Percentiles rank a stretch among this genome's conserved stretches.
These are phyloP conservation scores for Rosa hybrid DNA, from an alignment of 331 rosid genomes.

Conservation along the genomic window DNA sequence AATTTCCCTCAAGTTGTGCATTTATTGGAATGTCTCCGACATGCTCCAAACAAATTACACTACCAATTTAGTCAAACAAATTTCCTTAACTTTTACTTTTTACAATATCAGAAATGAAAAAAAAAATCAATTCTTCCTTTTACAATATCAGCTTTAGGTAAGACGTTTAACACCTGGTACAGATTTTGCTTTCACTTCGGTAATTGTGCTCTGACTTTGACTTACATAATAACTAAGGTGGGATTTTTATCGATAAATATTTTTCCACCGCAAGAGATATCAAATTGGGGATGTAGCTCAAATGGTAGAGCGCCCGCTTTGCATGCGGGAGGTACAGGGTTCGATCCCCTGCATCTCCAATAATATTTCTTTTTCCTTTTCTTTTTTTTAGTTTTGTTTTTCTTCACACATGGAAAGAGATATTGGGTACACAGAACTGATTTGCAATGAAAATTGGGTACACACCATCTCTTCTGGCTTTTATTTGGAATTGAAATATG, in stretches of 20 bases:
- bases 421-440: too few species aligned
- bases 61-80: not conserved
- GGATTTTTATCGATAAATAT: too few species aligned
- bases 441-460: not conserved
- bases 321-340: slow-evolving; percentile 98
- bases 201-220: slow-evolving; percentile 3
- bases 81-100: not conserved
- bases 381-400: not conserved
- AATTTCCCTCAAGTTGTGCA: not conserved
- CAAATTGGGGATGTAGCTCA: slow-evolving; percentile 74
- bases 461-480: not conserved
- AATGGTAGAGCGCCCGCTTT: slow-evolving; percentile 99
- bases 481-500: not conserved
- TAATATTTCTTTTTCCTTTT: fast-evolving
- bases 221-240: not conserved
- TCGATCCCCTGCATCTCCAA: slow-evolving; percentile 96
- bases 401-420: not conserved
- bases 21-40: not conserved
- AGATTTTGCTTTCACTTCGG: slow-evolving; percentile 9
- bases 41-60: not conserved
- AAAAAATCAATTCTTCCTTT: too few species aligned
- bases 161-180: not conserved
- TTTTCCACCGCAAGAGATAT: fast-evolving
- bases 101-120: not conserved
- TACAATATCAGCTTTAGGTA: not conserved